These are phyloP conservation scores for Prunus kanzakura DNA, from an alignment of 306 rosid genomes.

Conservation along the genomic window DNA sequence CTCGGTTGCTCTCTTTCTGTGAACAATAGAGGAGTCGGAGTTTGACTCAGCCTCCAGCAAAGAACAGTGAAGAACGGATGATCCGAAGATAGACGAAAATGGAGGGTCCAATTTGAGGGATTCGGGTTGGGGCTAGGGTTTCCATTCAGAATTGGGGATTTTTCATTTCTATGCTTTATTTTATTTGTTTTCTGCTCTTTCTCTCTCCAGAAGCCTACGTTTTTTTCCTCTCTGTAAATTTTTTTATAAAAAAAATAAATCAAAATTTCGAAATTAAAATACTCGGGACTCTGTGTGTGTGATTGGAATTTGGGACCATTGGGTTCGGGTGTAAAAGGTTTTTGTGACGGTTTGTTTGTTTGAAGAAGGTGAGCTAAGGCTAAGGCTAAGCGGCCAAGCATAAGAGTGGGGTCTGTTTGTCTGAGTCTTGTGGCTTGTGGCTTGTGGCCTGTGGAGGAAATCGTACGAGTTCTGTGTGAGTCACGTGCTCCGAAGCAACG, in stretches of 20 bases:
- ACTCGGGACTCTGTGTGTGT: not conserved
- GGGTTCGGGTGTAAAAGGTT: not conserved
- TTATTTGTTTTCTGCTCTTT: not conserved
- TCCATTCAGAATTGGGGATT: slow-evolving; percentile 51
- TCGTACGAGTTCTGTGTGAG: not conserved
- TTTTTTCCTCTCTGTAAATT: not conserved
- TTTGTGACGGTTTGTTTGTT: not conserved
- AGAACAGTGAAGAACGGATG: slow-evolving; percentile 26
- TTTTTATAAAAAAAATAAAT: not conserved
- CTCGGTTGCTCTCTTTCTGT: not conserved
- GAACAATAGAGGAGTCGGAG: not conserved
- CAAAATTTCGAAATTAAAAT: not conserved
- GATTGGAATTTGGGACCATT: not conserved
- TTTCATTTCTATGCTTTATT: slow-evolving; percentile 24
- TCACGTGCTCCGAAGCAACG: not conserved
- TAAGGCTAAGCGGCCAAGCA: too few species aligned
- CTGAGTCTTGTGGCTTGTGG: too few species aligned
- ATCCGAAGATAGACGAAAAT: slow-evolving; percentile 16
- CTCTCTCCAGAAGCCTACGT: slow-evolving; percentile 3
- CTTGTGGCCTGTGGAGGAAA: not conserved
- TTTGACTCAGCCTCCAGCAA: slow-evolving; percentile 40
- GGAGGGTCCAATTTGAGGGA: slow-evolving; percentile 32
- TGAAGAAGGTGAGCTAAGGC: not conserved
- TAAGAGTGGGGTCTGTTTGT: not conserved
- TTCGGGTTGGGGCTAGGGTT: slow-evolving; percentile 46